Conservation (phyloP, 495 filamentous ascomycete species). For the Cetradonia linearis region DNA sequence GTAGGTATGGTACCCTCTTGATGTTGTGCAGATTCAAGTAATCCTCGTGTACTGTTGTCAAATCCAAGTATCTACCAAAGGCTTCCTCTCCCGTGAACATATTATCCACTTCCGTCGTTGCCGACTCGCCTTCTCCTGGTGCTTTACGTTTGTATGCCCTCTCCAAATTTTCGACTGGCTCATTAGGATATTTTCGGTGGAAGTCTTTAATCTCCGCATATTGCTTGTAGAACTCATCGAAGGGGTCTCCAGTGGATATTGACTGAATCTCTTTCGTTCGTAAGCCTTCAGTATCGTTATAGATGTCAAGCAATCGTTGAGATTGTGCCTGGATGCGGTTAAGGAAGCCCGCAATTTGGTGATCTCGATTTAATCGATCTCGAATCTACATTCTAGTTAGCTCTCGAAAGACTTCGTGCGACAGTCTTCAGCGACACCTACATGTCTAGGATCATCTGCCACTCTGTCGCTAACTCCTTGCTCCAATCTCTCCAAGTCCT, state of each 20-base stretch:
- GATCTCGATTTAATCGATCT: slow-evolving; percentile 75
- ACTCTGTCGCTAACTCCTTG: slow-evolving; percentile 85
- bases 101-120: slow-evolving; percentile 60
- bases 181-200: slow-evolving; percentile 84
- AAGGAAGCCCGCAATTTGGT: slow-evolving; percentile 81
- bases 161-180: slow-evolving; percentile 91
- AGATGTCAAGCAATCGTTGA: slow-evolving; percentile 66
- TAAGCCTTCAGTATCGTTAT: slow-evolving; percentile 63
- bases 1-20: slow-evolving; percentile 75
- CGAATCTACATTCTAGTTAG: slow-evolving; percentile 53
- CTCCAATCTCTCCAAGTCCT: slow-evolving; percentile 91
- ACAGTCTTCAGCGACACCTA: slow-evolving; percentile 35
- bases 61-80: slow-evolving; percentile 81
- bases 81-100: slow-evolving; percentile 95
- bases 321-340: slow-evolving; percentile 80
- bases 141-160: slow-evolving; percentile 72
- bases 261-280: slow-evolving; percentile 70
- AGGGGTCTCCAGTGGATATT: slow-evolving; percentile 77
- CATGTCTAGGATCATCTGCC: slow-evolving; percentile 77
- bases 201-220: slow-evolving; percentile 71
- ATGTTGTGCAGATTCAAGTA: slow-evolving; percentile 73
- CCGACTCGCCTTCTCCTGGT: slow-evolving; percentile 52
- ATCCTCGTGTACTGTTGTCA: slow-evolving; percentile 71
- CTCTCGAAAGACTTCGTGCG: background rate
- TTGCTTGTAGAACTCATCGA: slow-evolving; percentile 87